Evolutionary conservation across 2,329 filamentous ascomycete genomes (phyloP).

Genomic region (Ascocoryne sarcoides): DNA sequence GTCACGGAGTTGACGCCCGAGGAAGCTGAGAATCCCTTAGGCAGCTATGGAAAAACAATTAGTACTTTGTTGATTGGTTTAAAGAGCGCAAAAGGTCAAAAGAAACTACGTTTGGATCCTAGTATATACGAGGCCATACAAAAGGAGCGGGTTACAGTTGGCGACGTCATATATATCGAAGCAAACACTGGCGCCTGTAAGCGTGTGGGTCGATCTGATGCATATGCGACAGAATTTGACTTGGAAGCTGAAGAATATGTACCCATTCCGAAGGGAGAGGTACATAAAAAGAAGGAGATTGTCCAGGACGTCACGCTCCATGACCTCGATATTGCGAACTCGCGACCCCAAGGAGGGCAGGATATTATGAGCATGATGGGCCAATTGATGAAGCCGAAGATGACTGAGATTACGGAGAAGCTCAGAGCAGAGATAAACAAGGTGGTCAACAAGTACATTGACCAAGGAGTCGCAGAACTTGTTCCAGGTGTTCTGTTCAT

Average conservation of each 20-base stretch:
- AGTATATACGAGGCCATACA: slow-evolving; percentile 99
- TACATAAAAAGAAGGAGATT: slow-evolving; percentile 99
- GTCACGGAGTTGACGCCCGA: slow-evolving; percentile 96
- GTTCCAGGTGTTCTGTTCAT: slow-evolving; percentile 99
- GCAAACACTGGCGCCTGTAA: slow-evolving; percentile 98
- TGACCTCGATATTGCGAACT: slow-evolving; percentile 92
- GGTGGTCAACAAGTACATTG: slow-evolving; percentile 97
- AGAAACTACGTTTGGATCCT: slow-evolving; percentile 92
- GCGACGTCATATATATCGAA: slow-evolving; percentile 98
- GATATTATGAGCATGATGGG: slow-evolving; percentile 99
- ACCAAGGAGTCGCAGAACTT: slow-evolving; percentile 93
- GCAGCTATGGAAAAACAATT: slow-evolving; percentile 95
- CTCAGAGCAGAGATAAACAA: slow-evolving; percentile 95
- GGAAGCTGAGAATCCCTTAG: slow-evolving; percentile 94
- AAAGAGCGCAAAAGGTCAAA: slow-evolving; percentile 92
- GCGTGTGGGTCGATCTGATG: slow-evolving; percentile 89
- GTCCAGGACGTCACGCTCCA: slow-evolving; percentile 97
- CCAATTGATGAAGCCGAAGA: slow-evolving; percentile 98
- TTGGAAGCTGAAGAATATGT: slow-evolving; percentile 98
- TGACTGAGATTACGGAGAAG: slow-evolving; percentile 99
- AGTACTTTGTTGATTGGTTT: slow-evolving; percentile 89
- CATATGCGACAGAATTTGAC: slow-evolving; percentile 97
- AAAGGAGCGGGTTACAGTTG: slow-evolving; percentile 91
- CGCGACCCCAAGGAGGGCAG: slow-evolving; percentile 89
- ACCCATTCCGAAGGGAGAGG: slow-evolving; percentile 95